These are phyloP conservation scores for Trichomonas vaginalis DNA, from an alignment of 208 protist species.

Conservation along the genomic window DNA sequence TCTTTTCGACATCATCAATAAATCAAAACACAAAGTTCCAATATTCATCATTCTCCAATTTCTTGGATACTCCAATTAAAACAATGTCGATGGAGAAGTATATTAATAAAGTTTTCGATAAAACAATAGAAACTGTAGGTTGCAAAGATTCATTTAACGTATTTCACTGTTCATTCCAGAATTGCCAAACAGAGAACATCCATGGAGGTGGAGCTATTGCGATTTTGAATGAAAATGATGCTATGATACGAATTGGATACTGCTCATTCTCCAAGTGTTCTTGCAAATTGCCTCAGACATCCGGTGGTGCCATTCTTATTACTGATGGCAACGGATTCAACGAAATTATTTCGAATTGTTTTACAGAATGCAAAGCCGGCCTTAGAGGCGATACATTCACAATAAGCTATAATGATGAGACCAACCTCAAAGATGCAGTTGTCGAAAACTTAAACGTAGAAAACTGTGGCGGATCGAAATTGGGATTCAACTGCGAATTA, in stretches of 20 bases:
- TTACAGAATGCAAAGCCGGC: background rate
- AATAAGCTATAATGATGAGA: background rate
- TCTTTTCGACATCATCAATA: background rate
- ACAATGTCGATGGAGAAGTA: background rate
- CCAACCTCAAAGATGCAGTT: background rate
- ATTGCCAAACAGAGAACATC: background rate
- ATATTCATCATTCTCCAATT: background rate
- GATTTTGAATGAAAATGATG: background rate
- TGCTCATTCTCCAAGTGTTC: background rate
- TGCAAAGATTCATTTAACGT: background rate
- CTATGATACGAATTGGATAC: background rate
- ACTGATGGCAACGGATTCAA: background rate
- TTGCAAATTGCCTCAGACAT: background rate
- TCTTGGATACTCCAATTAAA: background rate
- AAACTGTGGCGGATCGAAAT: no score
- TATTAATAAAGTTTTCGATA: background rate
- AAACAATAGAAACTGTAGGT: background rate
- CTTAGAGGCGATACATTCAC: background rate
- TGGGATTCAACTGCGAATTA: background rate
- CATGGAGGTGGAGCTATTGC: background rate
- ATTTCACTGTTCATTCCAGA: background rate
- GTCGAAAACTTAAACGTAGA: background rate
- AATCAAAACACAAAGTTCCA: background rate
- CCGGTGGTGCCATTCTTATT: background rate
- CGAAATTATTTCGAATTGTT: background rate